Conservation (phyloP, 768 basidiomycete species). For the Russula vinacea region DNA sequence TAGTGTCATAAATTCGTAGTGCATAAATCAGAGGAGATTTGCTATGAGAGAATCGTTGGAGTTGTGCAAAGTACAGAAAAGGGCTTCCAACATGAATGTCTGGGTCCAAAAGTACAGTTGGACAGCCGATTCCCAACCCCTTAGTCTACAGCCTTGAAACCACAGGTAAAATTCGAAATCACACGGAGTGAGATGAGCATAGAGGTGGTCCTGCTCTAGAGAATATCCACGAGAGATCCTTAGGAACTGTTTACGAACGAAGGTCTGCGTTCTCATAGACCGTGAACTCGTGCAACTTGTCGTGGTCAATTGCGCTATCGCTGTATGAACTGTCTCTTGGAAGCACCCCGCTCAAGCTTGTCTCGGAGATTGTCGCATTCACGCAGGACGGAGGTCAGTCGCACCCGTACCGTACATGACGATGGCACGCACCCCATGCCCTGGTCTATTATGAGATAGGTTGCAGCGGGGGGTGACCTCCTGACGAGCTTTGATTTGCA, state of each 20-base stretch:
- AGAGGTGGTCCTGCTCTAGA: slow-evolving; percentile 9
- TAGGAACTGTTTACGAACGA: background rate
- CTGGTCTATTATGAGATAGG: background rate
- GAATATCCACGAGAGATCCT: slow-evolving; percentile 8
- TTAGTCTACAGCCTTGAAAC: too few relatives aligned
- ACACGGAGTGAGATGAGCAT: background rate
- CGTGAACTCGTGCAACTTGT: background rate
- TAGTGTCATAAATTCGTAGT: background rate
- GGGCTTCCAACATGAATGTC: background rate
- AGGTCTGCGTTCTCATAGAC: slow-evolving; percentile 5
- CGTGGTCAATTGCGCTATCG: slow-evolving; percentile 59
- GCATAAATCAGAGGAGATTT: background rate
- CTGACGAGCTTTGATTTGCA: slow-evolving; percentile 14
- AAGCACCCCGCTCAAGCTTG: slow-evolving; percentile 51
- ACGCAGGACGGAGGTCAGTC: slow-evolving; percentile 40
- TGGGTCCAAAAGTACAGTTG: background rate
- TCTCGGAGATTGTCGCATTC: slow-evolving; percentile 60
- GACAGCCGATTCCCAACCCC: too few relatives aligned
- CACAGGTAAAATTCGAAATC: too few relatives aligned
- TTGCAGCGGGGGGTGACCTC: background rate
- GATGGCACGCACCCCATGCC: too few relatives aligned
- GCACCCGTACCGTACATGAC: slow-evolving; percentile 21
- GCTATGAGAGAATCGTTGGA: background rate
- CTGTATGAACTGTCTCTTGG: slow-evolving; percentile 61
- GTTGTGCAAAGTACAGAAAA: background rate